Base-by-base conservation (phyloP, 768 basidiomycete species). In the Phylloporus sp. region DNA sequence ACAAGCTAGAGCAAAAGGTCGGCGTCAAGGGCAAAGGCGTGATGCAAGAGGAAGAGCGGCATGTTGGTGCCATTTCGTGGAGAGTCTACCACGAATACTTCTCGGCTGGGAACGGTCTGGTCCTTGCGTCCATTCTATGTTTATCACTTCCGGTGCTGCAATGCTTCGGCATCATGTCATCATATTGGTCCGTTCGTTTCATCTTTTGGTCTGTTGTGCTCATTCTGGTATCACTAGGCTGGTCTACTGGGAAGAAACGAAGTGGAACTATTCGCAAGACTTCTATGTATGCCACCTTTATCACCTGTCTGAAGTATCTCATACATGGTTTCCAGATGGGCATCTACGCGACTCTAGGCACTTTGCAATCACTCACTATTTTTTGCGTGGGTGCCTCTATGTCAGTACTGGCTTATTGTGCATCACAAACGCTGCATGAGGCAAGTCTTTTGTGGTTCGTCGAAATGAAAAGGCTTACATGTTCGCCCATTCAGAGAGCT, bases 1-100 rank as follows among this genome's bases (percentile, higher is more conserved):
- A 71, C 29, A 66, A 73, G 48, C 65, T 71, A 37, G 60, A 61
- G 15, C 60, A 63, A 43, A 63, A 66, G 44, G 57, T 63, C 34
- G 49, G 53, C 28, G 65, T 60, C 59, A 70, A 66, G 28, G 78
- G 78, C 6, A 72, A 74, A 18, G 70, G 69, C 10, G 68, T 92
- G 35, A 94, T 93, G 88, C 87, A 91, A 58, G 71, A 69, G 21
- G 92, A 94, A 65, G 90, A 93, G 61, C 73, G 90, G 15, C 86
- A 85, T 54, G 82, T 79, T 0, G 92, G 90, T 4, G 78, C 86
- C 0, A 53, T 65, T 21, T 31, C 50, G 22, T 38, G 31, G 24
- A 38, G 29, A 45, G 71, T 76, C 23, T 76, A 71, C 46, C 43
- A 42, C 20, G 52, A 75, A 29, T 95, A 91, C 63, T 58, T 86